phyloP scores from a whole-genome alignment of 1,284 basidiomycete species.

The Vanrija pseudolonga region DNA sequence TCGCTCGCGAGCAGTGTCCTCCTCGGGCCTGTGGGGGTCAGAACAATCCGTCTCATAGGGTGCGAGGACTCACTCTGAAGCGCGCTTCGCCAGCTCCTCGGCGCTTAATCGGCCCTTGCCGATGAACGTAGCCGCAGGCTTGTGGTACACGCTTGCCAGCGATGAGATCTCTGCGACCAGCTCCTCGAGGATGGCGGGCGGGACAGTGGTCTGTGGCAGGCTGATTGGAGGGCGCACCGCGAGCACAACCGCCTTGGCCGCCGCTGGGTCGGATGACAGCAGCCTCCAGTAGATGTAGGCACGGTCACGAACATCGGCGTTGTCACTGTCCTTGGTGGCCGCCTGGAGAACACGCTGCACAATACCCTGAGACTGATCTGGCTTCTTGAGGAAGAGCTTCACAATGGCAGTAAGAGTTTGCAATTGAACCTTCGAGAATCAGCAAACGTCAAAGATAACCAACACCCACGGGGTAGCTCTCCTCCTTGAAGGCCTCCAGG shows the following conservation, averaged over 20 bases:
- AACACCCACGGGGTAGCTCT: conserved; percentile 64
- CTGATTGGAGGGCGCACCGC: conserved; percentile 89
- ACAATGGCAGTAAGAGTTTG: conserved; percentile 92
- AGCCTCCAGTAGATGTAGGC: conserved; percentile 96
- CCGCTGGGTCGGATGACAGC: conserved; percentile 84
- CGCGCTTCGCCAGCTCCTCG: conserved; percentile 71
- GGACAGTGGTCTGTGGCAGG: conserved; percentile 82
- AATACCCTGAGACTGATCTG: conserved; percentile 79
- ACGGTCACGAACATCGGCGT: conserved; percentile 91
- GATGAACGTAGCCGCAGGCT: conserved; percentile 87
- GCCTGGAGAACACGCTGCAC: conserved; percentile 95
- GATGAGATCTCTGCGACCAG: conserved; percentile 81
- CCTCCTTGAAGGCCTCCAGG: conserved; percentile 86
- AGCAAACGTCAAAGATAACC: background rate
- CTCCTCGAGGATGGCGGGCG: conserved; percentile 87
- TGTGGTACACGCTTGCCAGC: conserved; percentile 91
- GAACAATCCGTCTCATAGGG: background rate
- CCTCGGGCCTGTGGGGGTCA: conserved; percentile 54
- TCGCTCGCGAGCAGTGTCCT: conserved; percentile 64
- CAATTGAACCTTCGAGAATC: conserved; percentile 73
- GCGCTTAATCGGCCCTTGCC: conserved; percentile 79
- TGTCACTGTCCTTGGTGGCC: conserved; percentile 96
- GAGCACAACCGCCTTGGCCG: conserved; percentile 91
- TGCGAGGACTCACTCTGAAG: conserved; percentile 57
- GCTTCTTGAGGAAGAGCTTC: conserved; percentile 95